A percentile compares a stretch with the other conserved stretches of the same genome.
phyloP scores from a whole-genome alignment of 2,329 filamentous ascomycete species.

The Aureobasidium zeae region DNA sequence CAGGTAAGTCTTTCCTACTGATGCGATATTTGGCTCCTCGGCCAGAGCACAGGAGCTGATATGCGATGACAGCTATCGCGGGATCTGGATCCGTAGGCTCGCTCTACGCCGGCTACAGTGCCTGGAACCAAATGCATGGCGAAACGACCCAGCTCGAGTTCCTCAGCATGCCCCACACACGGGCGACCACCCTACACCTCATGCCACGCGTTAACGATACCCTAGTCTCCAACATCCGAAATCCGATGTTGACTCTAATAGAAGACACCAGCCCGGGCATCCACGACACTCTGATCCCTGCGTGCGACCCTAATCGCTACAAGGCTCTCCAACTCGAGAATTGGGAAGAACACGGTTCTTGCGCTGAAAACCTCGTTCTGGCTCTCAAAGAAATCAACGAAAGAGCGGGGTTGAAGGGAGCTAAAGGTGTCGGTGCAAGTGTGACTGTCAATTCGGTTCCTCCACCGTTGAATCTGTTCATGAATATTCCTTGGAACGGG shows the following conservation, averaged over 20 bases:
- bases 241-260: conserved; percentile 38
- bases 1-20: conserved; percentile 24
- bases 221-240: conserved; percentile 38
- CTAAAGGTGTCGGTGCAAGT: conserved; percentile 38
- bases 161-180: conserved; percentile 38
- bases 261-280: conserved; percentile 37
- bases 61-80: conserved; percentile 37
- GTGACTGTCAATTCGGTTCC: conserved; percentile 41
- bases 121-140: conserved; percentile 32
- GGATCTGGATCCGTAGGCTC: conserved; percentile 40
- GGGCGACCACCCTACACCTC: conserved; percentile 34
- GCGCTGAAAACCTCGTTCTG: conserved; percentile 41
- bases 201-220: conserved; percentile 34
- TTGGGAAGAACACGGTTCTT: conserved; percentile 38
- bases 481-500: conserved; percentile 38
- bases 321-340: conserved; percentile 34
- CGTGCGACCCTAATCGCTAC: conserved; percentile 39
- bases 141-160: conserved; percentile 36
- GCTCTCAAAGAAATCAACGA: conserved; percentile 41
- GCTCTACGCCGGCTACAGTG: conserved; percentile 41
- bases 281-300: conserved; percentile 41
- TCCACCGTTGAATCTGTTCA: conserved; percentile 40
- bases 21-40: background rate
- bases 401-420: conserved; percentile 37
- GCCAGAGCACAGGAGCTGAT: too few species aligned